Conservation (phyloP, 2,329 filamentous ascomycete species). For the Aspergillus thermomutatus region DNA sequence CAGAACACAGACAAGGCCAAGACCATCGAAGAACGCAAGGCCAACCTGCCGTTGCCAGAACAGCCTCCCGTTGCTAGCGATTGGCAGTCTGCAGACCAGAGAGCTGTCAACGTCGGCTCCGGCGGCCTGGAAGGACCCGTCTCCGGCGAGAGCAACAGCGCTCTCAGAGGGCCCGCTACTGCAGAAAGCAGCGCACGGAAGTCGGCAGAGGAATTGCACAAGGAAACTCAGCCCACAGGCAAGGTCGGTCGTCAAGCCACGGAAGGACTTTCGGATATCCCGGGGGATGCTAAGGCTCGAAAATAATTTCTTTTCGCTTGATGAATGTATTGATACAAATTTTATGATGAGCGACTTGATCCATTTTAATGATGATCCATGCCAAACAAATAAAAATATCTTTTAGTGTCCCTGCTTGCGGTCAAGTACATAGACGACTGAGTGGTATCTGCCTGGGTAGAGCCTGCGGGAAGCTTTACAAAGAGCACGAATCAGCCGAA, state of each 20-base stretch:
- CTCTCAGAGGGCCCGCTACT: slow-evolving; percentile 59
- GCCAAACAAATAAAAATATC: background rate
- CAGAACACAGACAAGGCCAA: slow-evolving; percentile 54
- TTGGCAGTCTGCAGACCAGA: slow-evolving; percentile 69
- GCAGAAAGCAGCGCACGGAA: slow-evolving; percentile 52
- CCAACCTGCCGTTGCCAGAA: slow-evolving; percentile 76
- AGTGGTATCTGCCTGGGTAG: background rate
- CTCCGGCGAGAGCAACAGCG: slow-evolving; percentile 46
- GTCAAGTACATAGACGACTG: background rate
- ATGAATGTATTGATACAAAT: background rate
- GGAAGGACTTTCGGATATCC: slow-evolving; percentile 55
- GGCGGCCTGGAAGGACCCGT: slow-evolving; percentile 55
- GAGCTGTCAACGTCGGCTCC: slow-evolving; percentile 67
- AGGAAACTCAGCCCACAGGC: slow-evolving; percentile 42
- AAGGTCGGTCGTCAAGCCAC: slow-evolving; percentile 60
- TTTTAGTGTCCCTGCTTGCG: background rate
- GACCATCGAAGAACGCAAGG: slow-evolving; percentile 64
- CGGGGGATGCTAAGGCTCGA: slow-evolving; percentile 57
- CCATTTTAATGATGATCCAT: background rate
- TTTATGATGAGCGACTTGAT: background rate
- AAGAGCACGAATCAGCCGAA: background rate
- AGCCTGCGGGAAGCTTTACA: background rate
- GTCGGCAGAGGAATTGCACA: slow-evolving; percentile 53
- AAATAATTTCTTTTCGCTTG: slow-evolving; percentile 27
- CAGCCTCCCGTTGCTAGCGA: slow-evolving; percentile 73